Conservation (phyloP, 2,329 filamentous ascomycete genomes). For the Pseudogymnoascus sp. region DNA sequence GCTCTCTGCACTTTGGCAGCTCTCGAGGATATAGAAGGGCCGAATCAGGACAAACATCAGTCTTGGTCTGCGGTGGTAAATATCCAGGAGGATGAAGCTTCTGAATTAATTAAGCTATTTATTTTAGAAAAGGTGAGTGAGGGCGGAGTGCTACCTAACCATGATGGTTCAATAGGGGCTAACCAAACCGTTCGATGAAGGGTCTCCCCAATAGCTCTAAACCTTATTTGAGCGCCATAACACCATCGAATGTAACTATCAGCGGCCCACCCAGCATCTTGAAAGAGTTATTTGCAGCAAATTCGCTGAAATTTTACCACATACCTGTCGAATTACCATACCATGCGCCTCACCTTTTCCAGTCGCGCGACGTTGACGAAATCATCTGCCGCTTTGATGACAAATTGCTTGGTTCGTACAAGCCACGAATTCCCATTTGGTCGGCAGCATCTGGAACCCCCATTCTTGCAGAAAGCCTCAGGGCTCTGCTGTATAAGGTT, state of each 20-base stretch:
- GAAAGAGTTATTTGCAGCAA: not conserved
- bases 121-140: not conserved
- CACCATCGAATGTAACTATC: conserved; percentile 11
- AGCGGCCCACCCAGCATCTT: conserved; percentile 9
- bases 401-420: conserved; percentile 3
- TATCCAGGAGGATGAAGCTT: not conserved
- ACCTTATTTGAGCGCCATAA: conserved; percentile 10
- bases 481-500: conserved; percentile 14
- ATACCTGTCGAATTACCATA: conserved; percentile 17
- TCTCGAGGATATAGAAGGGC: not conserved
- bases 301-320: conserved; percentile 1
- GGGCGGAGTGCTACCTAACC: not conserved
- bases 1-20: conserved; percentile 11
- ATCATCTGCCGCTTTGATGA: conserved; percentile 1
- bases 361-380: conserved; percentile 13
- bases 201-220: not conserved
- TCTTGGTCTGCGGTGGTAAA: conserved; percentile 11
- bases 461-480: conserved; percentile 10
- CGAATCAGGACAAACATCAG: conserved; percentile 1
- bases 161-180: not conserved
- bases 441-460: conserved; percentile 11
- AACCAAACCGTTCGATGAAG: not conserved
- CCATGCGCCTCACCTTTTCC: conserved; percentile 21
- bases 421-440: conserved; percentile 14
- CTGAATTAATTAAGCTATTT: conserved; percentile 5